Percentiles rank a stretch among this genome's conserved stretches.
These are phyloP conservation scores for Cercospora janseana DNA, from an alignment of 2,329 filamentous ascomycete genomes.

Conservation along the genomic window DNA sequence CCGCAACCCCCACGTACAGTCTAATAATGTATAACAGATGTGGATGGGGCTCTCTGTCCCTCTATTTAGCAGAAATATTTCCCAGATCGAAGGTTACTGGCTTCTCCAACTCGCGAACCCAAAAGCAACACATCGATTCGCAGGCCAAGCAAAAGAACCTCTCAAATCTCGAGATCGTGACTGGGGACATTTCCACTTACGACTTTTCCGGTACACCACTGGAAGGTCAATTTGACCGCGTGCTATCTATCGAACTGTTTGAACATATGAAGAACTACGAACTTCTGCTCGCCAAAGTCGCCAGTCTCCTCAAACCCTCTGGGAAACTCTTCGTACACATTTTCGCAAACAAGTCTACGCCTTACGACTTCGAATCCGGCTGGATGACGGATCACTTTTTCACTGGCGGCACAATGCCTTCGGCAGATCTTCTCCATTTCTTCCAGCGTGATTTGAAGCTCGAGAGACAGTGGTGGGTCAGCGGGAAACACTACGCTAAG, in stretches of 20 bases:
- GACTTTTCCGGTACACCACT: constrained; percentile 54
- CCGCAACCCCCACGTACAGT: background rate
- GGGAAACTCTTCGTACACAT: constrained; percentile 70
- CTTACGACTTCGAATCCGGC: constrained; percentile 68
- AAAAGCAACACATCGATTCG: constrained; percentile 65
- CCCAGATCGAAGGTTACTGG: constrained; percentile 62
- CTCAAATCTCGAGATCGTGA: constrained; percentile 62
- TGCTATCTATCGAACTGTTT: constrained; percentile 69
- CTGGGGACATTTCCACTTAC: constrained; percentile 65
- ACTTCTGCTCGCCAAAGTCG: constrained; percentile 62
- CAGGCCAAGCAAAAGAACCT: constrained; percentile 57
- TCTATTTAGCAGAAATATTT: constrained; percentile 65
- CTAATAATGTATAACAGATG: constrained; percentile 48
- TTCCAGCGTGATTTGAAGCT: constrained; percentile 64
- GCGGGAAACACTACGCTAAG: constrained; percentile 65
- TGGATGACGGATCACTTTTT: constrained; percentile 77
- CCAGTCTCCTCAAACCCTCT: constrained; percentile 57
- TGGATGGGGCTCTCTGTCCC: constrained; percentile 65
- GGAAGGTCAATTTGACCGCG: constrained; percentile 56
- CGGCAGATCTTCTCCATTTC: constrained; percentile 63
- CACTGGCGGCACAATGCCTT: constrained; percentile 70
- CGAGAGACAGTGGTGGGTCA: constrained; percentile 68
- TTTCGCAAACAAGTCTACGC: constrained; percentile 62
- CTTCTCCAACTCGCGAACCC: constrained; percentile 68
- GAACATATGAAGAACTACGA: constrained; percentile 78